A percentile compares a stretch with the other conserved stretches of the same genome.
phyloP scores from a whole-genome alignment of 345 rosid genomes.

The Pistacia vera region DNA sequence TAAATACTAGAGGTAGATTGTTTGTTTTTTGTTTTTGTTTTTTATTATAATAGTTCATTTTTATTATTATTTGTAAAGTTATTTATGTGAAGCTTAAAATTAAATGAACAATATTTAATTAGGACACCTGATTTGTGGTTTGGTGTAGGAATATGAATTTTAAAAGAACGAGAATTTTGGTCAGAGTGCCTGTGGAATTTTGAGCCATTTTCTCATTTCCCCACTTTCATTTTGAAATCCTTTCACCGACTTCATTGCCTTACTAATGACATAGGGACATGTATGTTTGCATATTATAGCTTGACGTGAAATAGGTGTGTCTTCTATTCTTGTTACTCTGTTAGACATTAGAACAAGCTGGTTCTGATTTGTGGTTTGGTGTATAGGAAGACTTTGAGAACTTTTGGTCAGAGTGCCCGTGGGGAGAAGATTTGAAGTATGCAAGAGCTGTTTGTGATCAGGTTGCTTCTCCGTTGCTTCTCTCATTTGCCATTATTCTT shows the following conservation, averaged over 20 bases:
- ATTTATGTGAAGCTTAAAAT: too few relatives aligned
- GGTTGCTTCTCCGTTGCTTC: constrained; percentile 32
- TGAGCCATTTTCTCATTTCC: background rate
- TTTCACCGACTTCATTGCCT: background rate
- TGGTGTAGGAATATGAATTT: too few relatives aligned
- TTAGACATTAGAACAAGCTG: background rate
- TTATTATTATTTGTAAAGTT: too few relatives aligned
- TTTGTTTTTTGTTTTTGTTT: too few relatives aligned
- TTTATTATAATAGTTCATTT: too few relatives aligned
- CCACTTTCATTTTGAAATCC: background rate
- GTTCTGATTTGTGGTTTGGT: constrained; percentile 36
- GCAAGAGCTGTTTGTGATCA: constrained; percentile 85
- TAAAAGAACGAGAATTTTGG: too few relatives aligned
- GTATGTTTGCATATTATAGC: background rate
- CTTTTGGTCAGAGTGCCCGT: constrained; percentile 92
- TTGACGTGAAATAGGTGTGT: background rate
- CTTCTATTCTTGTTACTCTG: background rate
- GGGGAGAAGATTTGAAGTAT: constrained; percentile 90
- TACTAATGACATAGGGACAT: background rate
- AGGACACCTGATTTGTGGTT: too few relatives aligned
- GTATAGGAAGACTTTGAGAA: constrained; percentile 89
- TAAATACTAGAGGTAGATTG: too few relatives aligned
- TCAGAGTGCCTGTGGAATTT: too few relatives aligned
- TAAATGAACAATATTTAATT: too few relatives aligned
- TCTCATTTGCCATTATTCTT: background rate